Base-by-base conservation (phyloP, 352 stramenopile species). In the Phytophthora europaea region DNA sequence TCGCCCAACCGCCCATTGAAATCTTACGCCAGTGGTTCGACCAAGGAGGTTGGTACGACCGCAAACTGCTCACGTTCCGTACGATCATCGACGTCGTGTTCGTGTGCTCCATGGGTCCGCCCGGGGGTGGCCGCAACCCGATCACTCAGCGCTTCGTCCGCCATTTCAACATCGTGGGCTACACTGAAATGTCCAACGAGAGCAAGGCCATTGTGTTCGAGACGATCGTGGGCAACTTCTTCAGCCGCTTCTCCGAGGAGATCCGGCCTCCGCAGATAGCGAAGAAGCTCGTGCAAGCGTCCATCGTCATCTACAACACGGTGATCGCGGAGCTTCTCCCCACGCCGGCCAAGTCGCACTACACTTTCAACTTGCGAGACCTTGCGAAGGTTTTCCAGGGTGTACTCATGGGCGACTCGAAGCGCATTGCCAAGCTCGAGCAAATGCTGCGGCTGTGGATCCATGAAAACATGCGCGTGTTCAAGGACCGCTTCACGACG, bases 1-100 rank as follows among this genome's bases (percentile, higher is more conserved):
- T 98, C 54, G 96, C 96, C 1, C 96, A 99, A 79, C 96, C 96
- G 9, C 94, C 96, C 7, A 97, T 99, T 54, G 96, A 99, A 72
- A 95, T 99, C 23, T 58, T 99, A 43, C 84, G 96, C 0, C 96
- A 99, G 76, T 98, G 92, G 91, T 98, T 99, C 57, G 93, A 98
- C 72, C 94, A 99, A 72, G 92, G 84, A 50, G 96, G 95, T 4
- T 99, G 96, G 96, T 99, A 98, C 72, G 96, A 98, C 67, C 85
- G 92, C 12, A 99, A 99, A 66, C 80, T 98, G 12, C 79, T 98
- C 4, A 82, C 82, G 5, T 98, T 98, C 71, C 80, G 93, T 8
- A 93, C 85, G 8, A 96, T 99, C 62, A 96, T 98, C 58, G 96
- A 99, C 69, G 78, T 95, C 12, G 80, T 93, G 12, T 94, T 94